These are phyloP conservation scores for Aspergillus ostianus DNA, from an alignment of 495 filamentous ascomycete species.

Conservation along the genomic window DNA sequence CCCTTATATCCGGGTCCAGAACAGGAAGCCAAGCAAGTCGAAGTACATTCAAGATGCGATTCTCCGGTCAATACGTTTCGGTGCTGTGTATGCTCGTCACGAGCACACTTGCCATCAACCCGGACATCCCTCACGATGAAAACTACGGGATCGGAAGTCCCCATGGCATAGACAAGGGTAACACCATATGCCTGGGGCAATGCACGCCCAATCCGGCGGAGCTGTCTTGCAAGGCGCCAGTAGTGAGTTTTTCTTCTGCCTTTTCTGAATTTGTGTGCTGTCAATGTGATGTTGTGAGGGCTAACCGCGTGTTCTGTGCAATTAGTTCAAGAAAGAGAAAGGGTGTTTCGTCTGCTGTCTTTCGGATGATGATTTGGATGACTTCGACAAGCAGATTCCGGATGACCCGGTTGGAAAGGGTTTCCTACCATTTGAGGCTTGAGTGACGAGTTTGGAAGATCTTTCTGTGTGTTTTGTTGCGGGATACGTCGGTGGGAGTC, in stretches of 20 bases:
- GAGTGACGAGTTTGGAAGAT: background rate
- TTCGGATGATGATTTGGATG: constrained; percentile 16
- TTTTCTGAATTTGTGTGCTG: background rate
- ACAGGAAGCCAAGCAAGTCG: background rate
- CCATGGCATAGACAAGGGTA: constrained; percentile 25
- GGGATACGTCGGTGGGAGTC: background rate
- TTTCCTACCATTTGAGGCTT: background rate
- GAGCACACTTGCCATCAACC: background rate
- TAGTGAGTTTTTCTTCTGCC: background rate
- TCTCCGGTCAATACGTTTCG: constrained; percentile 5
- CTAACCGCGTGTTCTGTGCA: background rate
- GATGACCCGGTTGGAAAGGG: background rate
- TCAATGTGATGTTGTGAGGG: background rate
- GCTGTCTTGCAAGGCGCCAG: constrained; percentile 11
- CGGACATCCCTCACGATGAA: constrained; percentile 16
- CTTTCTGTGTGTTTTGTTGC: background rate
- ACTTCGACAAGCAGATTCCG: background rate
- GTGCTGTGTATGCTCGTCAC: constrained; percentile 11
- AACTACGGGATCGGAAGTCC: constrained; percentile 1
- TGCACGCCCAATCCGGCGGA: constrained; percentile 19
- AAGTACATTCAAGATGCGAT: background rate
- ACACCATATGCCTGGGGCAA: constrained; percentile 26
- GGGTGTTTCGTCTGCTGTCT: constrained; percentile 20
- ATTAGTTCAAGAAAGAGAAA: constrained; percentile 11
- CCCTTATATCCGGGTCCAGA: background rate